A percentile compares a stretch with the other conserved stretches of the same genome.
phyloP scores from a whole-genome alignment of 352 stramenopile genomes.

The Phytophthora ramorum region DNA sequence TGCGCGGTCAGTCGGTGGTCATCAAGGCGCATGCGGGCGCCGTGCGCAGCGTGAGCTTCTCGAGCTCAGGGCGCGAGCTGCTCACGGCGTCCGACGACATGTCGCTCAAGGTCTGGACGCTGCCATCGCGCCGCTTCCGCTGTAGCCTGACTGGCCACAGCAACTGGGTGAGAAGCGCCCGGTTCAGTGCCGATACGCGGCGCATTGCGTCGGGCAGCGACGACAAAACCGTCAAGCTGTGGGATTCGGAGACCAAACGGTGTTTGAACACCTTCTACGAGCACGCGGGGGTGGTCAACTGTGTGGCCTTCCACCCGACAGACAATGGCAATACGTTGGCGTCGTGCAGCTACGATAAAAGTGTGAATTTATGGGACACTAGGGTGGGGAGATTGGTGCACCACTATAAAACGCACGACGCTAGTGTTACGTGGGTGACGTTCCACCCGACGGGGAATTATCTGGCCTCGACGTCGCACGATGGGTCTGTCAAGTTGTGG shows the following conservation, averaged over 20 bases:
- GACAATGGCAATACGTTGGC: conserved; percentile 63
- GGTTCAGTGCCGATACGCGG: conserved; percentile 80
- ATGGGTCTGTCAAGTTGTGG: conserved; percentile 93
- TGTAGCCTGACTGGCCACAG: conserved; percentile 90
- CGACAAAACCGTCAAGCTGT: conserved; percentile 94
- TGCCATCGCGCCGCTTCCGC: conserved; percentile 86
- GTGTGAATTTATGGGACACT: conserved; percentile 89
- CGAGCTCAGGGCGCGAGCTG: conserved; percentile 72
- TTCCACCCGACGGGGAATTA: conserved; percentile 94
- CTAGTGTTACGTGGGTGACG: conserved; percentile 73
- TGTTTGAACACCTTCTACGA: conserved; percentile 90
- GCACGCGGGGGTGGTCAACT: conserved; percentile 83
- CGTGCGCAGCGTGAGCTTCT: conserved; percentile 89
- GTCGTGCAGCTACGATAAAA: conserved; percentile 74
- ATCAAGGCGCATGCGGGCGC: conserved; percentile 78
- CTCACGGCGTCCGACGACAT: conserved; percentile 94
- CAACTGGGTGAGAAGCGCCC: conserved; percentile 92
- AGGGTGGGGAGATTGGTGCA: conserved; percentile 86
- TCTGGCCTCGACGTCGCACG: conserved; percentile 88
- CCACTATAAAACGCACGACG: conserved; percentile 92
- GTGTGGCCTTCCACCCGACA: conserved; percentile 88
- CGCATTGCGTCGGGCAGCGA: conserved; percentile 85
- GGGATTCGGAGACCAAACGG: conserved; percentile 86
- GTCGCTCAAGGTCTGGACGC: conserved; percentile 90
- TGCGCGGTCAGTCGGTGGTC: conserved; percentile 70